Evolutionary conservation across 768 basidiomycete genomes (phyloP), one percentile per base, ranked within the genome.

Genomic region (Steccherinum ochraceum): DNA sequence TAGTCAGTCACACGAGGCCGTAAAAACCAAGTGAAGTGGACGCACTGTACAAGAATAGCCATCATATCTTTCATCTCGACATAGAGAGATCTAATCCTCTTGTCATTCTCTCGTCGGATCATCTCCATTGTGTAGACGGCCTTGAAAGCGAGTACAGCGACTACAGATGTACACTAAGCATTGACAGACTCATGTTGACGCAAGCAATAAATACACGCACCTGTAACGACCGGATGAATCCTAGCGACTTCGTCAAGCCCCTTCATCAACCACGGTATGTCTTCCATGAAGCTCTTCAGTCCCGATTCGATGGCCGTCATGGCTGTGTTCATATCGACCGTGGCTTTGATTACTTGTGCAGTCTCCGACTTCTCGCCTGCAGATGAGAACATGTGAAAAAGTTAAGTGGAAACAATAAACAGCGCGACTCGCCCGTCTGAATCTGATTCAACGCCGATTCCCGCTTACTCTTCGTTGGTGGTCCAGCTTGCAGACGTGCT

Each of bases 11-110:
- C n/a, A n/a, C n/a, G n/a, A n/a, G n/a, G n/a, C n/a, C n/a, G n/a
- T n/a, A n/a, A n/a, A n/a, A n/a, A n/a, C n/a, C n/a, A 23, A 2
- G 3, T 3, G 66, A 52, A n/a, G 3, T 4, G n/a, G 3, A 58
- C 75, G 7, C 48, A 75, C 76, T 76, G 69, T 12, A 77, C 64
- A 18, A 80, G 68, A 2, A 66, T 66, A 12, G 59, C 50, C 71
- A 80, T 75, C 67, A 76, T 69, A 39, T 78, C 69, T 51, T 67
- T 69, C 77, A 81, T 81, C 53, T 76, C 71, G 7, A 73, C 59
- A 30, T 74, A 74, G 4, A 81, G 64, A 2, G 68, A 62, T 1
- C 71, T 52, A 5, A 79, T 68, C 52, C 76, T 78, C 50, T 69
- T 71, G 49, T 80, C 74, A 48, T 81, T 81, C 23, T 77, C 76